phyloP scores from a whole-genome alignment of 148 eudicot genomes.

The Cornus florida region DNA sequence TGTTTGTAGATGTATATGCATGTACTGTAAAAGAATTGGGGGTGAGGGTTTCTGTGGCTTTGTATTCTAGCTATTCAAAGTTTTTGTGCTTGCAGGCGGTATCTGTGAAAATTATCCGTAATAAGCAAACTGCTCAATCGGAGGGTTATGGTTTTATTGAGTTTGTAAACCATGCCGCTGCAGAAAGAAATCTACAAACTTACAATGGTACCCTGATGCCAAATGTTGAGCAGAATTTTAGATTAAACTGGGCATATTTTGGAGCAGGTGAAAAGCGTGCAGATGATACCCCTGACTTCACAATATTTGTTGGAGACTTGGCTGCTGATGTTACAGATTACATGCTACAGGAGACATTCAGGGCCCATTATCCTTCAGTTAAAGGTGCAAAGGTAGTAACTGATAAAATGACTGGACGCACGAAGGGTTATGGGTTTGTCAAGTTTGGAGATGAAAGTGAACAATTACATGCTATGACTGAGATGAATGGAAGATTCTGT shows the following conservation, averaged over 20 bases:
- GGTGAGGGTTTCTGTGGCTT: not conserved
- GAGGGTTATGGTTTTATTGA: slow-evolving; percentile 94
- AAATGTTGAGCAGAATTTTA: slow-evolving; percentile 67
- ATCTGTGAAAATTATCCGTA: slow-evolving; percentile 73
- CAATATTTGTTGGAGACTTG: slow-evolving; percentile 93
- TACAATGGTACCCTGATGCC: slow-evolving; percentile 81
- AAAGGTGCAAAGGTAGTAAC: slow-evolving; percentile 95
- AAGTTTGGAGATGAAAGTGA: slow-evolving; percentile 84
- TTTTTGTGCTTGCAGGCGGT: slow-evolving; percentile 49
- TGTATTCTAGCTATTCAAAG: not conserved
- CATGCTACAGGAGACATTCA: slow-evolving; percentile 78
- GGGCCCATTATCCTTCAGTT: slow-evolving; percentile 67
- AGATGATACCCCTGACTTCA: slow-evolving; percentile 68
- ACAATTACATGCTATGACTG: slow-evolving; percentile 81
- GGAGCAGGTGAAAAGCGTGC: slow-evolving; percentile 81
- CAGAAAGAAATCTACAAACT: slow-evolving; percentile 69
- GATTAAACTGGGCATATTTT: slow-evolving; percentile 90
- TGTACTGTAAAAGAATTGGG: not conserved
- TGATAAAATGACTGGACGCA: slow-evolving; percentile 71
- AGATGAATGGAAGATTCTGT: slow-evolving; percentile 86
- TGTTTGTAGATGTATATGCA: too few relatives aligned
- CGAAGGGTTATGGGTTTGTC: slow-evolving; percentile 97
- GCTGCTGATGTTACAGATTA: slow-evolving; percentile 89
- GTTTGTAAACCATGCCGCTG: slow-evolving; percentile 68
- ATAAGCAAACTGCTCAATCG: slow-evolving; percentile 72